A percentile compares a stretch with the other conserved stretches of the same genome.
Conservation (phyloP, 2,329 filamentous ascomycete genomes). For the Tolypocladium cylindrosporum region DNA sequence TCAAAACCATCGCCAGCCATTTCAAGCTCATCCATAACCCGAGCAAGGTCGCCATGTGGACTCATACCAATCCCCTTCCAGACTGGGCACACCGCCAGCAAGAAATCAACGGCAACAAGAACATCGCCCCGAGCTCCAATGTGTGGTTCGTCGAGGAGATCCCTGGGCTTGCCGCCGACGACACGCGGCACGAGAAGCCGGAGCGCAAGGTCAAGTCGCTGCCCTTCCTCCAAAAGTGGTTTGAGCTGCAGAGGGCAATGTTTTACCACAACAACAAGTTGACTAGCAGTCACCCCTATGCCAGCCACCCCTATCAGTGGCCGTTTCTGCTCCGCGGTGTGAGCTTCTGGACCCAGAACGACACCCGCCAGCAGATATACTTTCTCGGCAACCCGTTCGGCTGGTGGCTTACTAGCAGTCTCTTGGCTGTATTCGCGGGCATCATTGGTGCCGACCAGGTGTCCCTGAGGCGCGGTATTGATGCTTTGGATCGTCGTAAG, state of each 20-base stretch:
- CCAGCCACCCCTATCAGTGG: slow-evolving; percentile 93
- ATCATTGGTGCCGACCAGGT: slow-evolving; percentile 90
- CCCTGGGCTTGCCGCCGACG: slow-evolving; percentile 63
- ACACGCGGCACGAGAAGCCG: slow-evolving; percentile 64
- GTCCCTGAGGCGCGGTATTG: slow-evolving; percentile 82
- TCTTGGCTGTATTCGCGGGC: slow-evolving; percentile 86
- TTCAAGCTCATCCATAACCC: slow-evolving; percentile 95
- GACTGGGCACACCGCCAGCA: slow-evolving; percentile 97
- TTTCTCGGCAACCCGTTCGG: slow-evolving; percentile 95
- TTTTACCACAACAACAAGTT: slow-evolving; percentile 99
- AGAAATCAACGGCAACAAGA: slow-evolving; percentile 99
- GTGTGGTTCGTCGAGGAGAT: slow-evolving; percentile 92
- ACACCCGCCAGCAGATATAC: slow-evolving; percentile 94
- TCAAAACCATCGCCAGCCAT: slow-evolving; percentile 83
- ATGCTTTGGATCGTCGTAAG: slow-evolving; percentile 89
- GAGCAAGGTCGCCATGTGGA: slow-evolving; percentile 99
- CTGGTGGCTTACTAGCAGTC: slow-evolving; percentile 92
- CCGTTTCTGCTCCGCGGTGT: slow-evolving; percentile 94
- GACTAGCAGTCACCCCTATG: slow-evolving; percentile 93
- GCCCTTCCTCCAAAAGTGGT: slow-evolving; percentile 87
- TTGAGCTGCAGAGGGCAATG: slow-evolving; percentile 95
- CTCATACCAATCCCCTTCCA: slow-evolving; percentile 85
- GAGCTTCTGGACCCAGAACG: slow-evolving; percentile 97
- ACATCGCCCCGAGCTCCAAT: slow-evolving; percentile 79
- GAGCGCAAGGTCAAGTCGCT: slow-evolving; percentile 71